Base-by-base conservation (phyloP, 768 basidiomycete genomes). In the Rhodocollybia butyracea region DNA sequence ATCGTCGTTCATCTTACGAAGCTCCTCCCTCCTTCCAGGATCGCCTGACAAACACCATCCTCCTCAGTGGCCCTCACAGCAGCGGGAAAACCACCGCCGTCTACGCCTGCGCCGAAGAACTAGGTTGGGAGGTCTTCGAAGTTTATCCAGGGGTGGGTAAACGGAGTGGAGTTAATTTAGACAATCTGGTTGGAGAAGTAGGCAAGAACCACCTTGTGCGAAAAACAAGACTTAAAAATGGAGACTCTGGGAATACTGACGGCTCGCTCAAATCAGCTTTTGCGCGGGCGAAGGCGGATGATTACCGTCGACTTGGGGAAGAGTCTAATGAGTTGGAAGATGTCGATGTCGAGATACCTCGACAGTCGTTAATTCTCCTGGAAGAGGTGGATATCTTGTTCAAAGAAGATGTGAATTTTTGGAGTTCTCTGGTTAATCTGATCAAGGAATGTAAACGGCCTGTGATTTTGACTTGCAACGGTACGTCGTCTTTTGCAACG, bases 301-400 rank as follows among this genome's bases (percentile, higher is more conserved):
- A 21, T 13, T 24, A 5, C 36, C 13, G 21, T 5, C 13, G 12
- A 26, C 13, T 34, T 22, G 30, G 27, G 17, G 53, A 54, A 27
- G 41, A 40, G 26, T 32, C 12, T 53, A 21, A 34, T 47, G 32
- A 19, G 10, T 12, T 26, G 3, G 26, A 13, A 19, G n/a, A 24
- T 22, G 19, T 22, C 19, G 43, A 57, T 41, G 31, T 42, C 17
- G n/a, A 31, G 8, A 26, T 15, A 36, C 73, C 90, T 56, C 78
- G 84, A 54, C 96, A 99, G 73, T 95, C 93, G 0, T 67, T 96
- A 50, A 89, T 98, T 57, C 76, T 99, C 36, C 70, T 99, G 13
- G 97, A 99, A 68, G 97, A 99, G 66, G 96, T 93, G 6, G 97
- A 99, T 69, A 83, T 98, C 39, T 74, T 98, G 45, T 99, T 86